A percentile compares a stretch with the other conserved stretches of the same genome.
Conservation (phyloP, 139 green algal species). For the Tetratostichococcus sp. region DNA sequence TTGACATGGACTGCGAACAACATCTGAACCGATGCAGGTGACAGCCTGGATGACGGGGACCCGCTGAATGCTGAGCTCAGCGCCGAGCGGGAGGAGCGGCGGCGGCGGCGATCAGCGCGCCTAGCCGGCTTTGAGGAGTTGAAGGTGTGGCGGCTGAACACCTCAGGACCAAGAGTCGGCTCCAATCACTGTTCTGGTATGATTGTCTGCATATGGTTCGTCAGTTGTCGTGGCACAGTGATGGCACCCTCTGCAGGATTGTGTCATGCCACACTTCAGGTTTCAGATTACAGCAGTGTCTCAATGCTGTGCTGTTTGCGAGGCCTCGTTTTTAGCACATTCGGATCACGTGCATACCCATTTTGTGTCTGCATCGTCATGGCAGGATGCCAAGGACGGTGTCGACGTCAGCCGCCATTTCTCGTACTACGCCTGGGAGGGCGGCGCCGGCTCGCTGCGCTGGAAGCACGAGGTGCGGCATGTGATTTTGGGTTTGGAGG, state of each 20-base stretch:
- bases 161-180: neutral
- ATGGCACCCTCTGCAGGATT: too few relatives aligned
- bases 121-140: neutral
- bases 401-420: slow-evolving; percentile 75
- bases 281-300: too few relatives aligned
- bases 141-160: neutral
- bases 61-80: neutral
- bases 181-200: too few relatives aligned
- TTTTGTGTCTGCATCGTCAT: too few relatives aligned
- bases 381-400: slow-evolving; percentile 10
- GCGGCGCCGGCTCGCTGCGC: slow-evolving; percentile 48
- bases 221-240: too few relatives aligned
- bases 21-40: slow-evolving; percentile 21
- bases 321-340: too few relatives aligned
- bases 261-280: too few relatives aligned
- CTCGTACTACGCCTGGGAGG: slow-evolving; percentile 87
- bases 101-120: neutral
- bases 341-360: too few relatives aligned
- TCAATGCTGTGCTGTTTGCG: too few relatives aligned
- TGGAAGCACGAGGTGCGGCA: slow-evolving; percentile 72
- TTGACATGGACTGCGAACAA: slow-evolving; percentile 20
- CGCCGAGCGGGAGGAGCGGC: neutral
- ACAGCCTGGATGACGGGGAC: slow-evolving; percentile 37
- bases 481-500: neutral
- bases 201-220: too few relatives aligned